Base-by-base conservation (phyloP, 108 stramenopile genomes). In the Nitzschia sp. region DNA sequence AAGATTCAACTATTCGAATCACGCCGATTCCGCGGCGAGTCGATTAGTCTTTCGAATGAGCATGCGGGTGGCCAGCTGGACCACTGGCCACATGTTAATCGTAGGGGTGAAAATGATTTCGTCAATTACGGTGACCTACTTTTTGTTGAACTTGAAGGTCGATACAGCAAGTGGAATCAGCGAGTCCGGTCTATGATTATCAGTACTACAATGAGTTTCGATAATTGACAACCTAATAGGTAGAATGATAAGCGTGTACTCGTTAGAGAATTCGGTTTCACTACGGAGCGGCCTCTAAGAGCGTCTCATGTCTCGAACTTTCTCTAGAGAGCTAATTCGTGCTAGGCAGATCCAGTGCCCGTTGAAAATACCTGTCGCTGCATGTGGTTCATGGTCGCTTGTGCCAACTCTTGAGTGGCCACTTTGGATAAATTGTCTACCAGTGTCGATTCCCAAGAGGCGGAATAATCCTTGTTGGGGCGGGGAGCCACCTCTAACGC, bases 331-430 rank as follows among this genome's bases (percentile, higher is more conserved):
- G n/a, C n/a, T n/a, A n/a, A n/a, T n/a, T n/a, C n/a, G n/a, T n/a
- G n/a, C n/a, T n/a, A n/a, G n/a, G n/a, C n/a, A n/a, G n/a, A n/a
- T n/a, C n/a, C n/a, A n/a, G n/a, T n/a, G 38, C 38, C 21, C 21
- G 49, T n/a, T n/a, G n/a, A n/a, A 48, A 70, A 70, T 5, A 70
- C 46, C 30, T 70, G 58, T 34, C 56, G 24, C 28, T 70, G 54
- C n/a, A 60, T 31, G 4, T 34, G 38, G 11, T 23, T 47, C 23
- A 54, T 24, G 27, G 69, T 59, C 9, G 45, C 46, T 17, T 56
- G 19, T 8, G 54, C 54, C 58, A 70, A 32, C 25, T 70, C 34
- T 46, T 48, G 45, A 1, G 69, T 58, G 1, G 69, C 59, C 49
- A 70, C 53, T 3, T 56, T 19, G 2, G 61, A 62, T 25, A 62